These are phyloP conservation scores for Lachancea lanzarotensis DNA, from an alignment of 805 yeast species.

Conservation along the genomic window DNA sequence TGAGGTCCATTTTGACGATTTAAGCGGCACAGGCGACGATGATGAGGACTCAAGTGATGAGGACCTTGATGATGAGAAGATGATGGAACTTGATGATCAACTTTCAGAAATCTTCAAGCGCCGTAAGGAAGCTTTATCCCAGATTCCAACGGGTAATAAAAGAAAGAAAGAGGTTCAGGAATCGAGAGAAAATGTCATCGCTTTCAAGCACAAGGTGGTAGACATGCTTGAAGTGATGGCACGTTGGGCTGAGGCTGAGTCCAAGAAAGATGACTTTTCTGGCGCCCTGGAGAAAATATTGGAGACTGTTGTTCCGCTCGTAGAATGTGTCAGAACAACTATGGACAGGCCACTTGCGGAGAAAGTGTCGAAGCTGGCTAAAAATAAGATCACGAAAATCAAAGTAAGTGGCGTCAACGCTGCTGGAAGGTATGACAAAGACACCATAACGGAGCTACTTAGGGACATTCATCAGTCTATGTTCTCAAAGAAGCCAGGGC, in stretches of 20 bases:
- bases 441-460: neutral
- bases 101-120: conserved; percentile 78
- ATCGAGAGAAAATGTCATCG: conserved; percentile 72
- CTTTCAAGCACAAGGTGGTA: conserved; percentile 70
- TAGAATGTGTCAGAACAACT: conserved; percentile 58
- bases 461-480: conserved; percentile 40
- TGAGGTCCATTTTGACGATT: conserved; percentile 43
- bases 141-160: conserved; percentile 52
- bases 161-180: conserved; percentile 67
- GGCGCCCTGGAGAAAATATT: conserved; percentile 34
- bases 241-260: conserved; percentile 35
- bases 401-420: conserved; percentile 24
- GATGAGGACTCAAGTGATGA: conserved; percentile 61
- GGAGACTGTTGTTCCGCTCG: conserved; percentile 46
- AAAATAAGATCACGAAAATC: conserved; percentile 49
- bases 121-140: conserved; percentile 59
- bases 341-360: conserved; percentile 63
- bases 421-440: conserved; percentile 16
- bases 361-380: conserved; percentile 68
- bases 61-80: conserved; percentile 92
- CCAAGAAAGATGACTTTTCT: conserved; percentile 7
- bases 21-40: conserved; percentile 37
- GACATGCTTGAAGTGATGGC: conserved; percentile 67
- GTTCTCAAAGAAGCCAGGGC: conserved; percentile 31
- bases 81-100: conserved; percentile 89